Evolutionary conservation across 1,284 basidiomycete species (phyloP), one percentile per base, ranked within the genome.

Genomic region (Porodaedalea pini): DNA sequence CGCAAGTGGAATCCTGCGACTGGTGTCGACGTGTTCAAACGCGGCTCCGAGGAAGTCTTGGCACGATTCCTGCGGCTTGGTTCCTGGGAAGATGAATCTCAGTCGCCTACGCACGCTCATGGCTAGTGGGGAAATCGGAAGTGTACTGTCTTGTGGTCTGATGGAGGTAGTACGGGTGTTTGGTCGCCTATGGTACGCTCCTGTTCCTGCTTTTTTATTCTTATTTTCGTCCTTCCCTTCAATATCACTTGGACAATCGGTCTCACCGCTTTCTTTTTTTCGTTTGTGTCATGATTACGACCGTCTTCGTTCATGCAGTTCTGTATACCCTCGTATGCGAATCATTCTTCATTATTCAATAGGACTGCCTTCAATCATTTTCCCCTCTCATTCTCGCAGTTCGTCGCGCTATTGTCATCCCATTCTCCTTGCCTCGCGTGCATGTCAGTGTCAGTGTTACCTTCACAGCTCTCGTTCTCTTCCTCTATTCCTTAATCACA

Each of bases 11-110:
- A 92, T 66, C 88, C 90, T 17, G 83, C 86, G 10, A 80, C 89
- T 19, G 85, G 85, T 44, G 84, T 92, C 5, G 90, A 92, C 56
- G 64, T 86, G 37, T 90, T 92, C 71, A 92, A 90, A 70, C 81
- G 82, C 56, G 85, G 86, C 19, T 90, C 90, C 2, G 90, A 94
- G 67, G 86, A 92, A 65, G 88, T 91, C 13, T 75, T 93, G 37
- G 81, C 85, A 6, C 77, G 86, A 39, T 92, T 93, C 71, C 73
- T 92, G 73, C 83, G 80, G 64, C 85, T 86, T 77, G 83, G 85
- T 31, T 81, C 84, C 54, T 86, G 82, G 78, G 81, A 84, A 29
- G 80, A 81, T 23, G 41, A 48, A 6, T 40, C 57, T 7, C 57
- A 54, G 8, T 13, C 43, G 17, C 41, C 10, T n/a, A 7, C 23